These are phyloP conservation scores for Dunaliella salina DNA, from an alignment of 163 green algal genomes.

Conservation along the genomic window DNA sequence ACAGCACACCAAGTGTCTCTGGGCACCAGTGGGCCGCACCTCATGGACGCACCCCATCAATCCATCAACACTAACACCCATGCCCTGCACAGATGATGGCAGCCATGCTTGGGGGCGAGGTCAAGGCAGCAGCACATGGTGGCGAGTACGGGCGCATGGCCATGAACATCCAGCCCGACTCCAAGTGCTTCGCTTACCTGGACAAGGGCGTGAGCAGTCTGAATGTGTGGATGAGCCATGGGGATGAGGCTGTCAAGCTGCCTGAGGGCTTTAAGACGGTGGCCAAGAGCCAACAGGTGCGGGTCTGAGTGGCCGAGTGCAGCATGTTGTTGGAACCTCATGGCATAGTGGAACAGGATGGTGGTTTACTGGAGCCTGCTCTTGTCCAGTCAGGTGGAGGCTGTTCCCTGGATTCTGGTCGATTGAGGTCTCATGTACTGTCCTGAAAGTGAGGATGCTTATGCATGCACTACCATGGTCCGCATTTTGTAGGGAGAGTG, in stretches of 20 bases:
- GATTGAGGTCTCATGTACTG: too few species aligned
- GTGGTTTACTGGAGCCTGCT: too few species aligned
- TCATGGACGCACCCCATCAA: neutral
- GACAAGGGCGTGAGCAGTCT: conserved; percentile 15
- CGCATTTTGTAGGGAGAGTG: too few species aligned
- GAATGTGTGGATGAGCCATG: conserved; percentile 98
- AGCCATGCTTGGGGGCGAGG: conserved; percentile 76
- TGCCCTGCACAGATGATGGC: conserved; percentile 72
- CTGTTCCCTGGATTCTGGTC: too few species aligned
- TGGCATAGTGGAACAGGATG: too few species aligned
- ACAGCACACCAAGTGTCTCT: neutral
- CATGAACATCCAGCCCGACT: conserved; percentile 58
- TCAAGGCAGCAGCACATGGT: conserved; percentile 58
- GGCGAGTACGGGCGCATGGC: conserved; percentile 94
- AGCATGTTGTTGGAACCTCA: too few species aligned
- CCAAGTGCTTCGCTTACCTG: conserved; percentile 42
- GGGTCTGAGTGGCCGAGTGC: neutral
- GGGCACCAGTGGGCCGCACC: neutral
- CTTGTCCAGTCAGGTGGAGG: too few species aligned
- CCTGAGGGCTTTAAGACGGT: conserved; percentile 82
- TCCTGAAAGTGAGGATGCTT: too few species aligned
- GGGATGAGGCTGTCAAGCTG: conserved; percentile 84
- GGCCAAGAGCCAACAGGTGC: conserved; percentile 71
- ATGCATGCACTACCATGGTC: too few species aligned
- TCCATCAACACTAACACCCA: conserved; percentile 11